Base-by-base conservation (phyloP, 805 yeast species). In the Schwanniomyces sp. region DNA sequence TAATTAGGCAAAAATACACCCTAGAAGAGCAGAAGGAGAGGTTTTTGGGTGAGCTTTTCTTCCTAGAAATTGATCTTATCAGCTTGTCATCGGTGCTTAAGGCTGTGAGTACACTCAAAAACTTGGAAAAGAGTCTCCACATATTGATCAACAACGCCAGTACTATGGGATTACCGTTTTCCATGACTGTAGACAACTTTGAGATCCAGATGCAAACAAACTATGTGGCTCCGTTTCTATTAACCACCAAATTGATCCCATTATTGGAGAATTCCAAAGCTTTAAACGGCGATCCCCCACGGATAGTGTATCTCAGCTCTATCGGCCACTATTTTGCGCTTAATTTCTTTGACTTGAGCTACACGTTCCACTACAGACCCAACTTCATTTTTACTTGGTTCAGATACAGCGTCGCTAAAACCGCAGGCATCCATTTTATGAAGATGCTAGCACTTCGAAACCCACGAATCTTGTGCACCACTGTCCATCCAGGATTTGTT, bases 401-500 rank as follows among this genome's bases (percentile, higher is more conserved):
- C 47, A 69, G 96, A 41, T 89, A 87, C 56, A 90, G 88, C 0
- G 66, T 81, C 64, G 88, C 94, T 11, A 89, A 89, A 59, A 81
- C 87, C 0, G 85, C 87, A 0, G 86, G 88, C 0, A 88, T 88
- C 39, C 96, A 89, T 55, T 79, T 82, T 57, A 78, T 82, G 57
- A 81, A 81, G 54, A 73, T 82, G 62, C 64, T 89, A 18, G 80
- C 92, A 0, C 69, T 80, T 32, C 76, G 83, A 49, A 76, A 87
- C 59, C 94, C 95, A 0, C 75, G 81, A 16, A 72, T 88, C 8
- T 62, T 84, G 34, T 81, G 84, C 48, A 64, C 81, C 32, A 76
- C 89, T 1, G 87, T 88, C 3, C 91, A 88, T 57, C 96, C 96
- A 0, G 96, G 96, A 0, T 77, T 88, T 53, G 88, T 88, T n/a